Evolutionary conservation across 2,329 filamentous ascomycete genomes (phyloP).

Genomic region (Penicillium decumbens): DNA sequence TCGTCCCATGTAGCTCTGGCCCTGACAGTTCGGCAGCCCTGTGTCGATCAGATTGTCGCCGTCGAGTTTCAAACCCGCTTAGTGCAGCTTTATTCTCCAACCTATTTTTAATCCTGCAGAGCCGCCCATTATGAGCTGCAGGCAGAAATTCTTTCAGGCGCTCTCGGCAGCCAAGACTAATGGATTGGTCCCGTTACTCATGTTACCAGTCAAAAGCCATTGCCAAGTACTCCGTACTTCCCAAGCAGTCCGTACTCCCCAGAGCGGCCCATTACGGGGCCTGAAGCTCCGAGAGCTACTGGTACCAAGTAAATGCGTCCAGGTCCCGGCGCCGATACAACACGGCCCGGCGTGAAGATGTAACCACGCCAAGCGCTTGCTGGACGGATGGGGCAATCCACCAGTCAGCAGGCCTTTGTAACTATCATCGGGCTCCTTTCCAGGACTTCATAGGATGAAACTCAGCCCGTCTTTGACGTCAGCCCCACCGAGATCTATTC

Average conservation of each 20-base stretch:
- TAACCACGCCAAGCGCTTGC: slow-evolving; percentile 5
- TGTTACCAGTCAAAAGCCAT: neutral
- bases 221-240: neutral
- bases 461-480: slow-evolving; percentile 15
- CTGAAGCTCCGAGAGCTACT: neutral
- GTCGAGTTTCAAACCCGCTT: slow-evolving; percentile 16
- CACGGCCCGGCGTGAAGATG: slow-evolving; percentile 5
- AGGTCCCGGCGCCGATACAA: slow-evolving; percentile 5
- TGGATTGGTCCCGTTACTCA: slow-evolving; percentile 7
- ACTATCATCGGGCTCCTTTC: neutral
- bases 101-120: slow-evolving; percentile 15
- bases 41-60: slow-evolving; percentile 16
- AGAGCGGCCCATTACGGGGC: neutral
- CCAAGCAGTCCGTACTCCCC: neutral
- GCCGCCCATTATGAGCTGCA: neutral
- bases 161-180: slow-evolving; percentile 7
- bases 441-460: neutral
- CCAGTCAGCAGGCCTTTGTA: neutral
- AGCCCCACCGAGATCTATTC: slow-evolving; percentile 11
- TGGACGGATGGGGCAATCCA: slow-evolving; percentile 5
- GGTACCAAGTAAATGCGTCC: neutral
- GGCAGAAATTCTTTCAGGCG: neutral
- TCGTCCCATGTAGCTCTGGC: slow-evolving; percentile 5
- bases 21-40: slow-evolving; percentile 3
- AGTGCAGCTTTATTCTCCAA: slow-evolving; percentile 3